These are phyloP conservation scores for Ceratocystis smalleyi DNA, from an alignment of 2,329 filamentous ascomycete genomes.

Conservation along the genomic window DNA sequence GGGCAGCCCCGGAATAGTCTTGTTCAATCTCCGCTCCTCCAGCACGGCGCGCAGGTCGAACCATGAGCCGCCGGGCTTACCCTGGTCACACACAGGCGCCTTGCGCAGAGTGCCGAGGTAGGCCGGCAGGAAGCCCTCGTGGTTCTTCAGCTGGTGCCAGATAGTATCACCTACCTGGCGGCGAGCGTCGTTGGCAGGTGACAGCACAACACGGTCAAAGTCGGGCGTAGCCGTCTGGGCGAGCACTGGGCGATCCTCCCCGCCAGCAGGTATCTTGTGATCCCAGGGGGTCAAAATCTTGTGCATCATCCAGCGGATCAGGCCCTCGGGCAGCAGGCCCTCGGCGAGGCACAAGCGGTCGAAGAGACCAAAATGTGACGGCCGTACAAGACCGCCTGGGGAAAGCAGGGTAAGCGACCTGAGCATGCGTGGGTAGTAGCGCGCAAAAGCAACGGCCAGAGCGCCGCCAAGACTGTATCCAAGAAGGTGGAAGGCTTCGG, in stretches of 20 bases:
- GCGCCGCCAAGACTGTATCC: constrained; percentile 73
- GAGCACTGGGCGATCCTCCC: constrained; percentile 25
- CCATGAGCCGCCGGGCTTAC: constrained; percentile 41
- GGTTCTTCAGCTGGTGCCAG: constrained; percentile 51
- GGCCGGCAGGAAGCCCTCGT: constrained; percentile 51
- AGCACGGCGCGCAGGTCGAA: constrained; percentile 36
- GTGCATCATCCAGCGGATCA: constrained; percentile 39
- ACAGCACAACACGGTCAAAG: constrained; percentile 36
- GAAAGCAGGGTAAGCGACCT: constrained; percentile 50
- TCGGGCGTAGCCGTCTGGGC: constrained; percentile 23
- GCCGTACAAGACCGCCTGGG: constrained; percentile 52
- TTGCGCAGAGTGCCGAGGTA: constrained; percentile 57
- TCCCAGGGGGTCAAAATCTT: constrained; percentile 33
- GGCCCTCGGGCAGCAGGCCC: constrained; percentile 41
- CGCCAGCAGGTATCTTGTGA: constrained; percentile 25
- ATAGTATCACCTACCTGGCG: constrained; percentile 45
- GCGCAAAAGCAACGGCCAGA: constrained; percentile 53
- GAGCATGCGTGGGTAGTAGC: constrained; percentile 50
- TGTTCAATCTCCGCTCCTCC: constrained; percentile 24
- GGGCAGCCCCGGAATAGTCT: constrained; percentile 23
- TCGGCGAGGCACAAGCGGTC: constrained; percentile 48
- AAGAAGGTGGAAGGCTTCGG: constrained; percentile 49
- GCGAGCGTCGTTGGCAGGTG: constrained; percentile 34
- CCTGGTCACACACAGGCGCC: constrained; percentile 51
- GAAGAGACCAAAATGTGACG: constrained; percentile 42